Conservation (phyloP, 2,329 filamentous ascomycete species). For the Boeremia exigua region DNA sequence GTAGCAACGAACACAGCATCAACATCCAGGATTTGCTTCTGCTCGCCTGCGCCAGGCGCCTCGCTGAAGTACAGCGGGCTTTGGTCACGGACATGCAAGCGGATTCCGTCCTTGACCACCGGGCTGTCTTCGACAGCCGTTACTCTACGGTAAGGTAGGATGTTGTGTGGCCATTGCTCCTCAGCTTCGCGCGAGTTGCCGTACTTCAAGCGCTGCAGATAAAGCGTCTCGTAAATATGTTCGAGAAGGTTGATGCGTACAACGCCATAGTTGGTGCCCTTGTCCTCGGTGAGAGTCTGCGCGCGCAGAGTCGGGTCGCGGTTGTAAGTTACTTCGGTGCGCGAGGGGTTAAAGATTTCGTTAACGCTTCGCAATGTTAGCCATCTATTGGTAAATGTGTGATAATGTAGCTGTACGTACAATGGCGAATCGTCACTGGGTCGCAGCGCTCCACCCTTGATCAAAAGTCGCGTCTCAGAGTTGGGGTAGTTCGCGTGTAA, state of each 20-base stretch:
- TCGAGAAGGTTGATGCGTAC: constrained; percentile 91
- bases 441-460: constrained; percentile 81
- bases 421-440: constrained; percentile 97
- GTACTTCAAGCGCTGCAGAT: constrained; percentile 78
- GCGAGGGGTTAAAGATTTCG: constrained; percentile 91
- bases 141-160: constrained; percentile 73
- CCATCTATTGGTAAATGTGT: not conserved
- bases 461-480: constrained; percentile 76
- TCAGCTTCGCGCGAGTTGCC: constrained; percentile 64
- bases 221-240: constrained; percentile 84
- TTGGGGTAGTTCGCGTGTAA: constrained; percentile 83
- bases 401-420: constrained; percentile 60
- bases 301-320: constrained; percentile 69
- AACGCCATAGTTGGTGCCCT: constrained; percentile 91
- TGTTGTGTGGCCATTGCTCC: constrained; percentile 79
- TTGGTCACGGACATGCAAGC: constrained; percentile 60
- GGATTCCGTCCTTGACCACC: constrained; percentile 37
- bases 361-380: constrained; percentile 71
- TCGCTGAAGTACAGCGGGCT: constrained; percentile 46
- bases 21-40: constrained; percentile 70
- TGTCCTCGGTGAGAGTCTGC: constrained; percentile 69
- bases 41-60: constrained; percentile 48
- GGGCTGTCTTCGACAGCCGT: constrained; percentile 63
- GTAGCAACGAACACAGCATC: constrained; percentile 87
- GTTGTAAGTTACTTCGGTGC: constrained; percentile 77